A percentile compares a stretch with the other conserved stretches of the same genome.
Conservation (phyloP, 1,284 basidiomycete species). For the Pseudozyma sp. region DNA sequence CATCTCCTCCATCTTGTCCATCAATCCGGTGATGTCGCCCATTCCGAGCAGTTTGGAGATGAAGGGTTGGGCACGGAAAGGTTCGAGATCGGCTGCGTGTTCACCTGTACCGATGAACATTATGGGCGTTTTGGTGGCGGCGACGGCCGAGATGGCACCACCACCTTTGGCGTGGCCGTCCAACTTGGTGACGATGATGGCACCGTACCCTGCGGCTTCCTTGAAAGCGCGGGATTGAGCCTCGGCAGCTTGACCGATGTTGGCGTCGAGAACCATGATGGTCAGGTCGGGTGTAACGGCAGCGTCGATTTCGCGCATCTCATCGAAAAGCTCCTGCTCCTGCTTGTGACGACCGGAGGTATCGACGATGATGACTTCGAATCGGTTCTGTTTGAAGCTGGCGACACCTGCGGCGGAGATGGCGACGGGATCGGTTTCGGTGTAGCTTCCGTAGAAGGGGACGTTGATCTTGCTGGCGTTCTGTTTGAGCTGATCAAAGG, state of each 20-base stretch:
- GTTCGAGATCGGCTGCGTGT: conserved; percentile 93
- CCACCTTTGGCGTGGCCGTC: conserved; percentile 99
- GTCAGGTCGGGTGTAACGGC: conserved; percentile 83
- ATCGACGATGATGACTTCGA: conserved; percentile 99
- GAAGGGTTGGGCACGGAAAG: conserved; percentile 95
- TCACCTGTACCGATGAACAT: conserved; percentile 99
- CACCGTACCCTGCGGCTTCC: conserved; percentile 95
- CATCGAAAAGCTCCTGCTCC: conserved; percentile 94
- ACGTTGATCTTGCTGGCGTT: conserved; percentile 97
- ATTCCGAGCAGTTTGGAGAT: conserved; percentile 95
- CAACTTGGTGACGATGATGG: conserved; percentile 99
- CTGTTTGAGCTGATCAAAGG: conserved; percentile 94
- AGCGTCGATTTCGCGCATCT: conserved; percentile 95
- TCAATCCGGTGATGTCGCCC: conserved; percentile 94
- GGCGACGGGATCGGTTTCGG: conserved; percentile 95
- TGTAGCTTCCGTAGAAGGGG: conserved; percentile 98
- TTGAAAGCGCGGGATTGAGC: conserved; percentile 96
- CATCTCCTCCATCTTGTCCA: conserved; percentile 75
- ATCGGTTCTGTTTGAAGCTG: conserved; percentile 97
- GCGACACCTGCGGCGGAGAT: conserved; percentile 94
- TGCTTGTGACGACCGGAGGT: conserved; percentile 98
- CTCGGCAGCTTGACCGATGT: conserved; percentile 91
- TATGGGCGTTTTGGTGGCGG: conserved; percentile 97
- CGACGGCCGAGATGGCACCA: conserved; percentile 98
- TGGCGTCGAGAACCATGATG: conserved; percentile 71